Percentiles rank a stretch among this genome's conserved stretches.
These are phyloP conservation scores for Paramecium biaurelia DNA, from an alignment of 73 alveolate species.

Conservation along the genomic window DNA sequence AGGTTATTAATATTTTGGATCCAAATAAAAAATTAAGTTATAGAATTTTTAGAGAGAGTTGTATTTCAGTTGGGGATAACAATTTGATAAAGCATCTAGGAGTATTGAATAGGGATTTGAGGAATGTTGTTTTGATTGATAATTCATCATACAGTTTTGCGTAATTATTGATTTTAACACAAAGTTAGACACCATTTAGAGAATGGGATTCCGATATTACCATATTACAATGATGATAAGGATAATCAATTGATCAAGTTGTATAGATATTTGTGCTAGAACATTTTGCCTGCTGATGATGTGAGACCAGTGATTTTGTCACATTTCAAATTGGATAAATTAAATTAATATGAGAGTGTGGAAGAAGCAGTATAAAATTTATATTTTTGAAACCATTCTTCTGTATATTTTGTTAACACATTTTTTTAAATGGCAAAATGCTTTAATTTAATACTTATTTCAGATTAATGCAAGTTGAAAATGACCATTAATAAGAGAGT, in stretches of 20 bases:
- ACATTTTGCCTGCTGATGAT: slow-evolving; percentile 27
- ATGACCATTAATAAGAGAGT: not conserved
- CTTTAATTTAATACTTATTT: not conserved
- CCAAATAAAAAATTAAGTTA: slow-evolving; percentile 19
- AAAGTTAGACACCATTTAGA: slow-evolving; percentile 71
- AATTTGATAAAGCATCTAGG: not conserved
- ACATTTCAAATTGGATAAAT: slow-evolving; percentile 3
- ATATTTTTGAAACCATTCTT: not conserved
- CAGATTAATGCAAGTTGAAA: slow-evolving; percentile 28
- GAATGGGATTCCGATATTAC: slow-evolving; percentile 81
- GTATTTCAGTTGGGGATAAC: slow-evolving; percentile 15
- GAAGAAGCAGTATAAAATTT: slow-evolving; percentile 18
- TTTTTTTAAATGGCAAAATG: not conserved
- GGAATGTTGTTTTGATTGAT: slow-evolving; percentile 75
- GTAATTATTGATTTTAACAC: slow-evolving; percentile 29
- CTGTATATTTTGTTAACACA: not conserved
- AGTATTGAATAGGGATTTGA: slow-evolving; percentile 60
- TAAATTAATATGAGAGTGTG: slow-evolving; percentile 23
- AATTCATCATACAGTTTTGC: slow-evolving; percentile 70
- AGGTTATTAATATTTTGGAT: slow-evolving; percentile 54
- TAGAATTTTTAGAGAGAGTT: slow-evolving; percentile 58
- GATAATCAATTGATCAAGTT: slow-evolving; percentile 57
- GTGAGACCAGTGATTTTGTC: not conserved
- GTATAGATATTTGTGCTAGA: not conserved
- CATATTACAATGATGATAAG: slow-evolving; percentile 68